Percentiles rank a stretch among this genome's conserved stretches.
These are phyloP conservation scores for Ceratobasidium sp. DNA, from an alignment of 1,284 basidiomycete species.

Conservation along the genomic window DNA sequence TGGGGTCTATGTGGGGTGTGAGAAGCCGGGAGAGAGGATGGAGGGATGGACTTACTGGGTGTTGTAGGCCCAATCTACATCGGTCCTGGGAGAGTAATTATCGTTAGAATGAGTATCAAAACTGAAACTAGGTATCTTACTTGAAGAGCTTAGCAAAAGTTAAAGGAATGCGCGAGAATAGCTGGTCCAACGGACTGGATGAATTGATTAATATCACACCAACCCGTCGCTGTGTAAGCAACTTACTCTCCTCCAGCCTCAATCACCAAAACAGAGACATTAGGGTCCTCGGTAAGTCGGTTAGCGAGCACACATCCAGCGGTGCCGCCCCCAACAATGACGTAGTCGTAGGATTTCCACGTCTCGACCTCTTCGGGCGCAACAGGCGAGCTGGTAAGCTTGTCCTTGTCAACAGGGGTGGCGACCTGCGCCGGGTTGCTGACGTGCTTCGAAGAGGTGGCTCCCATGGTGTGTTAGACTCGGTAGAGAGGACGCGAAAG, in stretches of 20 bases:
- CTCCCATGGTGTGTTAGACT: constrained; percentile 27
- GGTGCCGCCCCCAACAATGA: constrained; percentile 55
- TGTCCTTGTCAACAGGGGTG: not conserved
- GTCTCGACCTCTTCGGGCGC: constrained; percentile 30
- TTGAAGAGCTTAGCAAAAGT: constrained; percentile 53
- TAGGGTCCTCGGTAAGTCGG: constrained; percentile 59
- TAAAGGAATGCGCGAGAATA: constrained; percentile 54
- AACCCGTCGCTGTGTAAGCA: not conserved
- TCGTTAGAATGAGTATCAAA: not conserved
- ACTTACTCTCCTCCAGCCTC: constrained; percentile 49
- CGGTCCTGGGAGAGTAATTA: constrained; percentile 48
- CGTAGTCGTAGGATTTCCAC: constrained; percentile 37
- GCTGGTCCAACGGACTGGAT: constrained; percentile 48
- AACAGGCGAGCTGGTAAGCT: not conserved
- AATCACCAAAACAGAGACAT: constrained; percentile 52
- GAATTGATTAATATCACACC: not conserved
- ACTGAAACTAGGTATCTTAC: constrained; percentile 50
- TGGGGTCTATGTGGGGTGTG: constrained; percentile 52
- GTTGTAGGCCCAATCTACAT: constrained; percentile 56
- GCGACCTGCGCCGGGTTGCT: constrained; percentile 19
- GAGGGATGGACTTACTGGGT: constrained; percentile 51
- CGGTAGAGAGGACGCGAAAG: not conserved
- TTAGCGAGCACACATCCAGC: constrained; percentile 62
- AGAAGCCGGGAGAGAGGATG: not conserved
- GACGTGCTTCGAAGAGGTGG: constrained; percentile 31